Evolutionary conservation across 768 basidiomycete species (phyloP).

Genomic region (Podaxis sp.): DNA sequence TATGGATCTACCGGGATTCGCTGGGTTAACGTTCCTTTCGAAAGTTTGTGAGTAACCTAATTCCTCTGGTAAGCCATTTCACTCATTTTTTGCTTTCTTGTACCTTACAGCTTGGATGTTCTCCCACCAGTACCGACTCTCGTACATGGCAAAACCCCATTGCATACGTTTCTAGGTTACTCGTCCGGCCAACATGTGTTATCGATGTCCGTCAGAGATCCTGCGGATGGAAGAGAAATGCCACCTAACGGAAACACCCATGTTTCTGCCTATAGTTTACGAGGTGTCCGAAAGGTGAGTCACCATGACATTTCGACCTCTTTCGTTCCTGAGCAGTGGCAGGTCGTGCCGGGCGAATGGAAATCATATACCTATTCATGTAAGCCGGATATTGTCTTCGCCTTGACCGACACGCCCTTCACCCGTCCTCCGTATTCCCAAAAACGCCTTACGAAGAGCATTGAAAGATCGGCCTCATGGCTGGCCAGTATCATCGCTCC

Average conservation of each 20-base stretch:
- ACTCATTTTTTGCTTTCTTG: conserved; percentile 8
- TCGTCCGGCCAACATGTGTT: conserved; percentile 44
- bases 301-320: background rate
- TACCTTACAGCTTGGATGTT: conserved; percentile 53
- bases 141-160: conserved; percentile 45
- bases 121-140: conserved; percentile 65
- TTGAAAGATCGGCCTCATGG: conserved; percentile 71
- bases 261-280: conserved; percentile 54
- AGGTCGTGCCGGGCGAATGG: conserved; percentile 63
- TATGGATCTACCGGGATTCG: conserved; percentile 45
- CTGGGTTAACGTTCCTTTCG: conserved; percentile 74
- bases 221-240: conserved; percentile 61
- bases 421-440: conserved; percentile 69
- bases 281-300: conserved; percentile 71
- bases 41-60: conserved; percentile 65
- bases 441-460: conserved; percentile 72
- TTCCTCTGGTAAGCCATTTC: background rate
- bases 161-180: conserved; percentile 70
- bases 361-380: conserved; percentile 46
- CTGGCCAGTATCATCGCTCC: conserved; percentile 47
- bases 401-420: conserved; percentile 69
- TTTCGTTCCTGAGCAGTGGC: background rate
- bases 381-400: conserved; percentile 68
- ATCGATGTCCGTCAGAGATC: conserved; percentile 64
- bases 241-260: conserved; percentile 66